Base-by-base conservation (phyloP, 352 stramenopile species). In the Phytopythium sindhum region DNA sequence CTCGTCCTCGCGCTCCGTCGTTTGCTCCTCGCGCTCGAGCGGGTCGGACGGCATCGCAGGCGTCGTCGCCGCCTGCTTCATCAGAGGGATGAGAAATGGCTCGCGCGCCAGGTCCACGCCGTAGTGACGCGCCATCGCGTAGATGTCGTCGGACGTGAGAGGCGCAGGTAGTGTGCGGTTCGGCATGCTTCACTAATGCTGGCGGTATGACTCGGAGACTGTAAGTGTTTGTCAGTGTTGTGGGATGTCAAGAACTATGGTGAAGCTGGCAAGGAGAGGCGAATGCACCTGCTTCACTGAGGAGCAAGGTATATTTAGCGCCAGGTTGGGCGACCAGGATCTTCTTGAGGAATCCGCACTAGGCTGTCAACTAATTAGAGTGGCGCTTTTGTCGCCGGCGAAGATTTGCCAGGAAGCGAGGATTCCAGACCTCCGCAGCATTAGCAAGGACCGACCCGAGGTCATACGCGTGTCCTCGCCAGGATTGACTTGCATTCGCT, bases 91-190 rank as follows among this genome's bases (percentile, higher is more conserved):
- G 37, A 91, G 52, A 41, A 80, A 86, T 17, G 76, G 76, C 41
- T 91, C 80, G 8, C 31, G 55, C 44, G 51, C 53, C 26, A 91
- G 62, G 39, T 89, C 73, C 31, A 89, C 77, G 28, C 68, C 57
- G 51, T 83, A 80, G 31, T 58, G 65, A 31, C 52, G 55, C 10
- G 80, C 81, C 52, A 77, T 69, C 2, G 61, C 68, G 53, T 81
- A 69, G n/a, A 91, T 56, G 52, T 88, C 74, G 5, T 82, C 70
- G 1, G 81, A 79, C 1, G 74, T 67, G 33, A 88, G 66, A 21
- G 39, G 6, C 28, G 39, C n/a, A 8, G 21, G 56, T 9, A 14
- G 5, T 6, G 21, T n/a, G 12, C n/a, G 33, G 28, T 15, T 50
- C 33, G 55, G 39, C 35, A 61, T 61, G 14, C 6, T n/a, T 10